phyloP scores from a whole-genome alignment of 306 rosid species.

The Urtica urens region DNA sequence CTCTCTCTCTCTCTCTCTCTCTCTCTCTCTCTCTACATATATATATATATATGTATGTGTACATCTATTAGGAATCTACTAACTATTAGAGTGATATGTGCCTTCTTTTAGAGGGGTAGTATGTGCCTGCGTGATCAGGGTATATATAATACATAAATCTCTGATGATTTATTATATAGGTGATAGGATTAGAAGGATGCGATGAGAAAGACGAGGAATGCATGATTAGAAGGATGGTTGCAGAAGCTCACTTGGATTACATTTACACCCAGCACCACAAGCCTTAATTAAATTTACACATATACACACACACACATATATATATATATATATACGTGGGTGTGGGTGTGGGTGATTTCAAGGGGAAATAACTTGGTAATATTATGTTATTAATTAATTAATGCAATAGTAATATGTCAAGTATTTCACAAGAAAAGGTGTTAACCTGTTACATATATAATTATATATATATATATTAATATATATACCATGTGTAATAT shows the following conservation, averaged over 20 bases:
- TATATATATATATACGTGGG: background rate
- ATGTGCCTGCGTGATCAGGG: too few species aligned
- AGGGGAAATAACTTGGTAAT: too few species aligned
- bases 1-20: background rate
- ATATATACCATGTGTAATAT: too few species aligned
- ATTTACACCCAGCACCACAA: slow-evolving; percentile 58
- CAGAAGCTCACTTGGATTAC: slow-evolving; percentile 76
- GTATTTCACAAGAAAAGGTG: too few species aligned
- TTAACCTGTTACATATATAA: too few species aligned
- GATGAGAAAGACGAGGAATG: slow-evolving; percentile 33
- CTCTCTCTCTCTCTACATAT: background rate
- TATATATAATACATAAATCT: too few species aligned
- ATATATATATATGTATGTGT: background rate
- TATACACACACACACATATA: background rate
- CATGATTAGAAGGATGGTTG: slow-evolving; percentile 43
- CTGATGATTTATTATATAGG: slow-evolving; percentile 16
- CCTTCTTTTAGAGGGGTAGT: too few species aligned
- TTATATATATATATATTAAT: too few species aligned
- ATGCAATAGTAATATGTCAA: too few species aligned
- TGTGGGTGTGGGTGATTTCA: background rate
- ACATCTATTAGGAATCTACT: too few species aligned
- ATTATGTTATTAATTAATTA: too few species aligned
- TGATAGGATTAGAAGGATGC: slow-evolving; percentile 40
- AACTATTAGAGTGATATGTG: background rate
- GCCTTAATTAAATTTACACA: slow-evolving; percentile 8